These are phyloP conservation scores for Ligustrum vulgare DNA, from an alignment of 257 asterid species.

Conservation along the genomic window DNA sequence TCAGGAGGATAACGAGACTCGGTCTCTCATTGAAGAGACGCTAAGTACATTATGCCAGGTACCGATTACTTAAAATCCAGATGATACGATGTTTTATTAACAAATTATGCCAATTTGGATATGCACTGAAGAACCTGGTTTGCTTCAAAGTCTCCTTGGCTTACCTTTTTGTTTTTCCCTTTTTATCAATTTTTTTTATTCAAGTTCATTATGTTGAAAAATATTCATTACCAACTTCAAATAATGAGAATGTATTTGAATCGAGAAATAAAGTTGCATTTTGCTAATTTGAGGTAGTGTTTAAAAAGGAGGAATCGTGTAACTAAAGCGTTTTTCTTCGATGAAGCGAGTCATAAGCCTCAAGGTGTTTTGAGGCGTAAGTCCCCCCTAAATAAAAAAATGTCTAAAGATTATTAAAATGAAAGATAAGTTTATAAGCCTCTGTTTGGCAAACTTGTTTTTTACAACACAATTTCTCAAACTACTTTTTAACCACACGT, in stretches of 20 bases:
- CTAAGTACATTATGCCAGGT: slow-evolving; percentile 69
- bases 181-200: neutral
- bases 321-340: no score
- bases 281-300: neutral
- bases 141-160: slow-evolving; percentile 6
- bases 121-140: neutral
- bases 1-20: slow-evolving; percentile 59
- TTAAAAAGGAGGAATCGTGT: no score
- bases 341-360: no score
- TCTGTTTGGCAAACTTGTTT: no score
- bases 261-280: slow-evolving; percentile 1
- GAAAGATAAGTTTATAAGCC: no score
- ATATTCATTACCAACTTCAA: slow-evolving; percentile 10
- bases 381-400: no score
- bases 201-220: neutral
- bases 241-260: slow-evolving; percentile 1
- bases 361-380: no score
- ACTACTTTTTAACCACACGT: no score
- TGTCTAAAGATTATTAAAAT: no score
- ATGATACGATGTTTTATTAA: slow-evolving; percentile 1
- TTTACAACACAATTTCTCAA: no score
- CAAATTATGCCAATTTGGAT: slow-evolving; percentile 1
- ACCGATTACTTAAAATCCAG: slow-evolving; percentile 13
- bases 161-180: neutral
- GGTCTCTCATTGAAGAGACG: slow-evolving; percentile 59